Conservation (phyloP, 1,284 basidiomycete species). For the Agaricales sp. region DNA sequence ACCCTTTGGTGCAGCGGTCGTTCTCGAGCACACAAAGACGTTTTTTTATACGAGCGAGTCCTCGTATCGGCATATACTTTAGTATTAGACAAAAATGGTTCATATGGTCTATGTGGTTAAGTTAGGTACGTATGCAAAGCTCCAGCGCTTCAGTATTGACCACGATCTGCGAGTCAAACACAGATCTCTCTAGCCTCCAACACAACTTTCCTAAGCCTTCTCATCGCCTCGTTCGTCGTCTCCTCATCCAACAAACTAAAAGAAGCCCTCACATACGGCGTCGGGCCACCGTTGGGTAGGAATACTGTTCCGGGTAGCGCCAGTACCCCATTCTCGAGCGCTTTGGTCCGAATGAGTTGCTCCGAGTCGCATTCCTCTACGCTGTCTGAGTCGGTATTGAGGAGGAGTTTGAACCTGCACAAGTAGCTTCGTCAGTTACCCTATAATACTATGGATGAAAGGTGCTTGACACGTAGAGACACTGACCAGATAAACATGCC, state of each 20-base stretch:
- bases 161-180: no score
- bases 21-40: no score
- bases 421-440: background rate
- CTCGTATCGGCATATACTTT: no score
- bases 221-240: constrained; percentile 67
- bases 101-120: no score
- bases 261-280: constrained; percentile 68
- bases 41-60: no score
- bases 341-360: constrained; percentile 69
- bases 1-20: no score
- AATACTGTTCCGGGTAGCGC: constrained; percentile 81
- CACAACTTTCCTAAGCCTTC: constrained; percentile 32
- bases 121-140: no score
- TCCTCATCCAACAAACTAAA: constrained; percentile 70
- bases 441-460: background rate
- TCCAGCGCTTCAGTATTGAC: no score
- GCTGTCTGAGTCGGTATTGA: constrained; percentile 22
- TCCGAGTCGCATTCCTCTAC: constrained; percentile 51
- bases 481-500: background rate
- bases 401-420: background rate
- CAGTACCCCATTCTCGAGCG: constrained; percentile 75
- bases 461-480: background rate
- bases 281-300: constrained; percentile 58
- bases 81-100: no score
- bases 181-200: background rate